phyloP scores from a whole-genome alignment of 2,329 filamentous ascomycete species.

The Colletotrichum sp. region DNA sequence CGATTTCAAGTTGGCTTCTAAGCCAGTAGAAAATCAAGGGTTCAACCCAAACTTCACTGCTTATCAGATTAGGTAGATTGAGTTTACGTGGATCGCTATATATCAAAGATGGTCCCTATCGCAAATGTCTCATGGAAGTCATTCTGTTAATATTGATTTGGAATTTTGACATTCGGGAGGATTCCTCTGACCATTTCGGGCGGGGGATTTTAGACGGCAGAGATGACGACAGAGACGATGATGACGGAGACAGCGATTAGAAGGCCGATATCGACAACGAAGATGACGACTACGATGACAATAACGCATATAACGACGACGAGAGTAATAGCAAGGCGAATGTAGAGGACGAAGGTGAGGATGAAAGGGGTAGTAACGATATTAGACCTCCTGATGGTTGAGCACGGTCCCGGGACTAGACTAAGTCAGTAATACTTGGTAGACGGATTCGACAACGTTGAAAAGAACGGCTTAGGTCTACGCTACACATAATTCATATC shows the following conservation, averaged over 20 bases:
- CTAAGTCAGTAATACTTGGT: too few species aligned
- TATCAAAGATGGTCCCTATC: rapidly evolving
- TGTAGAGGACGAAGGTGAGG: too few species aligned
- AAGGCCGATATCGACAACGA: too few species aligned
- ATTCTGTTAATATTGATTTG: background rate
- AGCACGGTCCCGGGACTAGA: too few species aligned
- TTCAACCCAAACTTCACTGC: background rate
- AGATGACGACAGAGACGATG: background rate
- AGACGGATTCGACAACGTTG: background rate
- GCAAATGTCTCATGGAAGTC: background rate
- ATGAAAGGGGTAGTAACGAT: background rate
- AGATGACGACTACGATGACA: too few species aligned
- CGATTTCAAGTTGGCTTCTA: background rate
- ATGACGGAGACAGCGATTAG: background rate
- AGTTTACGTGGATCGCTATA: background rate
- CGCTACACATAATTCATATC: too few species aligned
- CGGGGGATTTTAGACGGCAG: background rate
- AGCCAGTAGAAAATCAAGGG: background rate
- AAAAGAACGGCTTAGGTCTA: too few species aligned
- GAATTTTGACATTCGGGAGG: rapidly evolving
- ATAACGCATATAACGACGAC: too few species aligned
- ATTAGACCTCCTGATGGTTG: background rate
- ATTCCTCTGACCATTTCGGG: too few species aligned
- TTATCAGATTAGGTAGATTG: background rate
- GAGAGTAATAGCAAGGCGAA: too few species aligned